phyloP scores from a whole-genome alignment of 441 rosid genomes.

The Populus hybrid region DNA sequence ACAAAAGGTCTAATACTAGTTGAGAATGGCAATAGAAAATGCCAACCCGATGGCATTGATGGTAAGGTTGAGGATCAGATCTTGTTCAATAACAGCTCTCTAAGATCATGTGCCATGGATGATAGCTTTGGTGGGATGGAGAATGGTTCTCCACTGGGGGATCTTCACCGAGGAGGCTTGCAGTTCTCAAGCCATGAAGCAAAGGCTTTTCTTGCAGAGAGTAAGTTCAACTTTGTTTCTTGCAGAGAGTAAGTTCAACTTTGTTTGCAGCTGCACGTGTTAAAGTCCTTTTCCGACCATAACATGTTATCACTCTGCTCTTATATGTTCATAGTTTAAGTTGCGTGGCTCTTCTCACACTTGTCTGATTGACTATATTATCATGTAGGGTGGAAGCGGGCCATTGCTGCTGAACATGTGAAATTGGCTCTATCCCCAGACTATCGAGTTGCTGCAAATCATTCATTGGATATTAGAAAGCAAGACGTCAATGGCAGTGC shows the following conservation, averaged over 20 bases:
- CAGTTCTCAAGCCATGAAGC: slow-evolving; percentile 57
- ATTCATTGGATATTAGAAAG: slow-evolving; percentile 22
- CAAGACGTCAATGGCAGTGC: slow-evolving; percentile 13
- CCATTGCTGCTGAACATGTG: slow-evolving; percentile 36
- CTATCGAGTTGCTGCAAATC: slow-evolving; percentile 12
- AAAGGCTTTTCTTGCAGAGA: slow-evolving; percentile 68
- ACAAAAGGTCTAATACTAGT: slow-evolving; percentile 28
- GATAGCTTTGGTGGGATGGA: slow-evolving; percentile 10
- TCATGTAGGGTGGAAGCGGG: slow-evolving; percentile 87
- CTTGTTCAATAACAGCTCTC: slow-evolving; percentile 29
- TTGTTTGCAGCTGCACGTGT: background rate
- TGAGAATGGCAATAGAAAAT: slow-evolving; percentile 35
- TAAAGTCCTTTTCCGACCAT: background rate
- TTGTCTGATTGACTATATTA: slow-evolving; percentile 3
- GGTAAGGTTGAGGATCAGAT: slow-evolving; percentile 26
- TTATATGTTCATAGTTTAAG: background rate
- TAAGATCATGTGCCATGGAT: slow-evolving; percentile 12
- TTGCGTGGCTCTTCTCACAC: background rate
- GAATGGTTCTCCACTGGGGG: slow-evolving; percentile 14
- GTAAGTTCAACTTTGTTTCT: slow-evolving; percentile 34
- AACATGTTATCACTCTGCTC: background rate
- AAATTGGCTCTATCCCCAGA: slow-evolving; percentile 21
- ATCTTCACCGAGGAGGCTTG: slow-evolving; percentile 23
- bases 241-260: background rate
- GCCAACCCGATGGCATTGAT: slow-evolving; percentile 24